Evolutionary conservation across 345 rosid genomes (phyloP), one percentile per base, ranked within the genome.

Genomic region (Viola odorata): DNA sequence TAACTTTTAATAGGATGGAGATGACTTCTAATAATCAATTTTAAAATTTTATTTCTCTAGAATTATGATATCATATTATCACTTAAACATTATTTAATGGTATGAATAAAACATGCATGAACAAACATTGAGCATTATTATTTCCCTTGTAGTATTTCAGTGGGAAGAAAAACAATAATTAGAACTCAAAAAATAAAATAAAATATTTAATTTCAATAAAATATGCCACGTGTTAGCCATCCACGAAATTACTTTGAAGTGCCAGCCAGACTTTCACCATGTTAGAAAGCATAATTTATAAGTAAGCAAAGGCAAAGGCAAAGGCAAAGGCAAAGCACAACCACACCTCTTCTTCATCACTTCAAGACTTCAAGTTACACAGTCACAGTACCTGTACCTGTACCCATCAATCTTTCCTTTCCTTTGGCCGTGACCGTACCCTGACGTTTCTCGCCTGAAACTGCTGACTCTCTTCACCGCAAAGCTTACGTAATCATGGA

Each of bases 401-500:
- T 45, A 13, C 44, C 10, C 55, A 64, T 44, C 50, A 41, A 3
- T 13, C 48, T 40, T 23, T 16, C 42, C 17, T 40, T 37, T 32
- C 17, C n/a, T 2, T 23, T 23, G 32, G 1, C 32, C 32, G 32
- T 2, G 32, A 23, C 61, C 64, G 64, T 63, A 62, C 23, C 5
- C 69, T 50, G 64, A 65, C 69, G 64, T 65, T 49, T 45, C 37
- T 37, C 13, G 55, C 63, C 62, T 44, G 65, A 4, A 48, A 48
- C 15, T 45, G 60, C 55, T 37, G 63, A 37, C 65, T 11, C 37
- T 3, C 13, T 0, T 12, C 12, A 40, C 47, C 58, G 47, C 57
- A 6, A 62, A 69, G 37, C 63, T 55, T 50, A 11, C 36, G 56
- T 32, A 5, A 45, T 55, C 69, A 84, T 82, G 89, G 85, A 76